Evolutionary conservation across 305 asterid genomes (phyloP).

Genomic region (Rubia occidens): DNA sequence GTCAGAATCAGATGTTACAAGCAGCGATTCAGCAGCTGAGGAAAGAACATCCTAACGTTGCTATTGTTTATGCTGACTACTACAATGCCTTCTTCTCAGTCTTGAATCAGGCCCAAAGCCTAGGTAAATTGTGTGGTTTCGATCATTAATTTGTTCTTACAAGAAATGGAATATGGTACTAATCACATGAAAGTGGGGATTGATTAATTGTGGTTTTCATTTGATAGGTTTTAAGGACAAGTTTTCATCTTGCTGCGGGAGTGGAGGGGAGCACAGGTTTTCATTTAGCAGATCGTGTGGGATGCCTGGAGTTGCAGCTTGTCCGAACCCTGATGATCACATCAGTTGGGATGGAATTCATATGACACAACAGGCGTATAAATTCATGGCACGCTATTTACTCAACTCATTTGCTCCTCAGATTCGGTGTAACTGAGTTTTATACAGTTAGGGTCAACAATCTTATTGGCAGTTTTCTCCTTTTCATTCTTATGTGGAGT

Average conservation of each 20-base stretch:
- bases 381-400: conserved; percentile 7
- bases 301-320: conserved; percentile 18
- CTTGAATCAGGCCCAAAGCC: background rate
- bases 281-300: conserved; percentile 19
- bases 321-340: conserved; percentile 17
- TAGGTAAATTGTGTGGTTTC: background rate
- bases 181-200: too few relatives aligned
- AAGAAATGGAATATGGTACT: background rate
- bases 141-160: too few relatives aligned
- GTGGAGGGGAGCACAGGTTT: conserved; percentile 23
- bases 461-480: too few relatives aligned
- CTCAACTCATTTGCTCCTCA: background rate
- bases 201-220: background rate
- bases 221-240: conserved; percentile 18
- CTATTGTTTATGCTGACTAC: conserved; percentile 9
- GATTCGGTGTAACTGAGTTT: background rate
- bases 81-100: background rate
- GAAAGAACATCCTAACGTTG: conserved; percentile 13
- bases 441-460: background rate
- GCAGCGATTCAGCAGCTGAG: conserved; percentile 19
- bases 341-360: conserved; percentile 36
- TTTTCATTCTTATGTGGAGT: background rate
- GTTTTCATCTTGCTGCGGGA: conserved; percentile 25
- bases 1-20: conserved; percentile 23
- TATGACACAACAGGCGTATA: conserved; percentile 31